Evolutionary conservation across 768 basidiomycete species (phyloP), one percentile per base, ranked within the genome.

Genomic region (Tylopilus rubrobrunneus): DNA sequence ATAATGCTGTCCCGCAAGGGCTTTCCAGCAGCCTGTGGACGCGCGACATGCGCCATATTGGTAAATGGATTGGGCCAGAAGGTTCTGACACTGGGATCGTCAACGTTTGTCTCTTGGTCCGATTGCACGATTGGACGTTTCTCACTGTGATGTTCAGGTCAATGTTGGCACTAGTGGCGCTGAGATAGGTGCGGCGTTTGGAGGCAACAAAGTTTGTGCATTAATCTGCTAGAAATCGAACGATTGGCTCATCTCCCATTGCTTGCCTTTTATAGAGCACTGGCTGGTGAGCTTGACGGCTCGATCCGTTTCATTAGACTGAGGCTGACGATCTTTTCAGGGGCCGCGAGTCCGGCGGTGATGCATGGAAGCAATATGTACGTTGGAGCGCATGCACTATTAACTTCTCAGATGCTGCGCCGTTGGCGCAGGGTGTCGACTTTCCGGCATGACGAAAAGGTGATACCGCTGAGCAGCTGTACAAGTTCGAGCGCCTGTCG

Each of bases 291-390:
- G 82, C 76, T 43, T 15, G 45, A 53, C 29, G 17, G 33, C 29
- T 59, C 21, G 29, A 49, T 51, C 28, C 21, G 36, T 34, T 39
- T 34, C 10, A 31, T 31, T 62, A 55, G 53, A 63, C 58, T 60
- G 60, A 52, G 31, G 48, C 62, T 65, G 37, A 68, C 34, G 36
- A 41, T 50, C 40, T 33, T 62, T 56, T 28, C 59, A 88, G 88
- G 93, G 96, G 96, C 19, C 84, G 96, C 46, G 96, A 98, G 75
- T 92, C 91, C 7, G 96, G 96, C 37, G 95, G 95, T 49, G 96
- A 98, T 71, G 89, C 95, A n/a, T 98, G 96, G 96, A 94, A 95
- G 70, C 91, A 96, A 70, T 94, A 94, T 62, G 89, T 94, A 39
- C 83, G 92, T 48, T 95, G 90, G 90, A 86, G 87, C 70, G 83